Evolutionary conservation across 1,139 yeast species (phyloP).

Genomic region (Scheffersomyces quercinus): DNA sequence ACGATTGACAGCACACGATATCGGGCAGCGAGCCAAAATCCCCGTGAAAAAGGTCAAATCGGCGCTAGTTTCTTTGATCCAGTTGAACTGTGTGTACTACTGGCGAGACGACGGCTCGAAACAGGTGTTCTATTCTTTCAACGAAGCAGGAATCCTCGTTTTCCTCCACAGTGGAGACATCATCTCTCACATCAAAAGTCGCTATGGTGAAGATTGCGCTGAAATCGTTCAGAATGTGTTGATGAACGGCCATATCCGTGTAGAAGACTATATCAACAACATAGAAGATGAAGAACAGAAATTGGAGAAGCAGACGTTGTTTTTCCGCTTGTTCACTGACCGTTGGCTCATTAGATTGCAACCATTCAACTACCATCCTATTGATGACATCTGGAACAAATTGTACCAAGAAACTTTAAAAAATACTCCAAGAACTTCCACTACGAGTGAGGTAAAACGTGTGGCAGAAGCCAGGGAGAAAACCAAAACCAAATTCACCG

Average conservation of each 20-base stretch:
- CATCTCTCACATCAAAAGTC: constrained; percentile 48
- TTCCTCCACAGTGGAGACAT: constrained; percentile 80
- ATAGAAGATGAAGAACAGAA: constrained; percentile 26
- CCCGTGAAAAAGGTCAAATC: constrained; percentile 50
- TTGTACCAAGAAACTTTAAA: constrained; percentile 53
- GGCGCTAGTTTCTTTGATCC: constrained; percentile 64
- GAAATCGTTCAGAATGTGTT: constrained; percentile 72
- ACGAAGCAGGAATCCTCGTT: constrained; percentile 63
- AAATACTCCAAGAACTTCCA: constrained; percentile 50
- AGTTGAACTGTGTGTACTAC: constrained; percentile 60
- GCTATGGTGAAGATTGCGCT: constrained; percentile 52
- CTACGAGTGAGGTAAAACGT: constrained; percentile 61
- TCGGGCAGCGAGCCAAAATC: constrained; percentile 42
- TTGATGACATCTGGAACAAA: constrained; percentile 57
- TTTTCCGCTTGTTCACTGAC: constrained; percentile 50
- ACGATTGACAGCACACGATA: constrained; percentile 51
- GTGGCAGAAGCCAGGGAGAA: constrained; percentile 63
- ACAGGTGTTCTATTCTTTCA: constrained; percentile 55
- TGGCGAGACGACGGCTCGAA: constrained; percentile 46
- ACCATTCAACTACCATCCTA: constrained; percentile 50
- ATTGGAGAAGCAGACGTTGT: constrained; percentile 32
- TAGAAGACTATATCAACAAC: constrained; percentile 56
- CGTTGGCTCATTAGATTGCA: constrained; percentile 53
- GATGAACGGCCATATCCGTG: constrained; percentile 64
- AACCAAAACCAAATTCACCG: constrained; percentile 48